Percentiles rank a stretch among this genome's conserved stretches.
Conservation (phyloP, 352 stramenopile species). For the Phytophthora idaei region DNA sequence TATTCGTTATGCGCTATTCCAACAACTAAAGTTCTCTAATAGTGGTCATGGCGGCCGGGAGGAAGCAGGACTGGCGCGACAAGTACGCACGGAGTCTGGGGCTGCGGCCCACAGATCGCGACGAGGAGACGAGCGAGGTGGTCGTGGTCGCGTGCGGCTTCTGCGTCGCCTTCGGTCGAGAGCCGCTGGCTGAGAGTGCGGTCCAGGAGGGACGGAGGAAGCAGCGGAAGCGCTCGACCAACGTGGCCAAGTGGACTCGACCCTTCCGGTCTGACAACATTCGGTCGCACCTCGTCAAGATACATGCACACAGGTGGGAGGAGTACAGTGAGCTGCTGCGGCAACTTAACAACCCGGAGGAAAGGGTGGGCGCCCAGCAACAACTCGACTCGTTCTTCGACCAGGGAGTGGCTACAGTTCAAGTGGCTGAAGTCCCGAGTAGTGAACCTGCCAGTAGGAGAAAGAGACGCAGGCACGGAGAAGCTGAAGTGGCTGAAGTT, state of each 20-base stretch:
- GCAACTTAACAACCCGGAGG: background rate
- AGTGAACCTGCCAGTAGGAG: background rate
- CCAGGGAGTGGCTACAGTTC: background rate
- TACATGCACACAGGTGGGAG: conserved; percentile 41
- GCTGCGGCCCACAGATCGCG: conserved; percentile 33
- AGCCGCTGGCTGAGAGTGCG: conserved; percentile 9
- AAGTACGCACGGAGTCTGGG: conserved; percentile 44
- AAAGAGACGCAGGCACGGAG: too few species aligned
- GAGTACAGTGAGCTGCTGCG: conserved; percentile 36
- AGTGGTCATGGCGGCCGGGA: background rate
- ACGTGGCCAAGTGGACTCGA: conserved; percentile 39
- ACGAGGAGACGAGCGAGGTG: conserved; percentile 37
- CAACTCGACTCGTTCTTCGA: conserved; percentile 28
- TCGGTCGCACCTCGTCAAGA: conserved; percentile 41
- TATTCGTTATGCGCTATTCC: too few species aligned
- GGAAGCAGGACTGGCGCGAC: conserved; percentile 37
- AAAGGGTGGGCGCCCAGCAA: background rate
- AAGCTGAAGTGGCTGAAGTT: conserved; percentile 1
- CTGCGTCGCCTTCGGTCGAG: conserved; percentile 46
- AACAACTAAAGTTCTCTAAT: too few species aligned
- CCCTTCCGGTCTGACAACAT: conserved; percentile 54
- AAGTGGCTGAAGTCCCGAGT: background rate
- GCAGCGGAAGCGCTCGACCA: conserved; percentile 24
- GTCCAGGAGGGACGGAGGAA: background rate
- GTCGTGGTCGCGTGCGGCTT: conserved; percentile 42